Base-by-base conservation (phyloP, 192 early-diverging fungal species). In the Linnemannia exigua region DNA sequence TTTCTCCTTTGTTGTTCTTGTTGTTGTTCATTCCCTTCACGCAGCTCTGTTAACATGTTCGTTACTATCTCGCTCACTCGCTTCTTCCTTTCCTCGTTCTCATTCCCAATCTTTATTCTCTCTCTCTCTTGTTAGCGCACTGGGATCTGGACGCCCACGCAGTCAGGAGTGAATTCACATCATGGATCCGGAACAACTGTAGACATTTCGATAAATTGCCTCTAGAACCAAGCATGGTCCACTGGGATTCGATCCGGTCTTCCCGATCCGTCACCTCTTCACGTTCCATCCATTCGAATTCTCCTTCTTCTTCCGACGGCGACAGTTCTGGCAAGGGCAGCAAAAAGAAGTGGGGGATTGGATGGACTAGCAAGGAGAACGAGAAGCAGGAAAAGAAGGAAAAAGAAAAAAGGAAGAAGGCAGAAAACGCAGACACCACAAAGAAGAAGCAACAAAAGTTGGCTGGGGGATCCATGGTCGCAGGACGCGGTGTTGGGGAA, bases 71-170 rank as follows among this genome's bases (percentile, higher is more conserved):
- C 41, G 41, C 41, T 44, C 9, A 44, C 9, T 9, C 41, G 9
- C 3, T 44, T 9, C 3, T 3, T 11, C 16, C 17, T 31, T 50
- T 16, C 16, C 5, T 69, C 17, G 41, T 28, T 76, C n/a, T 9
- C 22, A 61, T 48, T 47, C 20, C 28, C 35, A 44, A 28, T 54
- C 47, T 4, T 41, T 72, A 2, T 35, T 50, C 37, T 2, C 33
- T 51, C 7, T 54, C 1, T 50, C 28, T 25, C 22, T 9, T 68
- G 14, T 38, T 71, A 84, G 83, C 78, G 12, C 83, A 86, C 37
- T 86, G 83, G 83, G 83, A 86, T 25, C 20, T 86, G 31, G 83
- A 86, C 35, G 77, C 83, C 37, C 15, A 17, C 0, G 16, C 58
- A 7, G 74, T 86, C 25, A 68, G 69, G 22, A 72, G 70, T 14